Percentiles rank a stretch among this genome's conserved stretches.
phyloP scores from a whole-genome alignment of 1,284 basidiomycete genomes.

The Heimioporus punctisporus region DNA sequence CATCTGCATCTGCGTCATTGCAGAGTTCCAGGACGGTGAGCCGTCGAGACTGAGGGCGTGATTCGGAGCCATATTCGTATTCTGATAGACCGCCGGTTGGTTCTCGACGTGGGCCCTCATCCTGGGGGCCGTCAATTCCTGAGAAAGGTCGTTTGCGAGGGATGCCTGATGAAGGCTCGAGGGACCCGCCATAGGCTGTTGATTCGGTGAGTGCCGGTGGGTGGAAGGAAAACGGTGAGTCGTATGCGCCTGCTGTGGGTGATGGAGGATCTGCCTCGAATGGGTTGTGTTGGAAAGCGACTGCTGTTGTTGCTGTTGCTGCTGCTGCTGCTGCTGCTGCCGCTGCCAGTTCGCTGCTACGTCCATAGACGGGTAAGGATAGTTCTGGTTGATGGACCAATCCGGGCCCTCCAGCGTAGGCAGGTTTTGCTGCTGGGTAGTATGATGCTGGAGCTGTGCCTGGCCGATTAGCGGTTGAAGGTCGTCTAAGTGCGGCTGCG shows the following conservation, averaged over 20 bases:
- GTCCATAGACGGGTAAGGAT: constrained; percentile 43
- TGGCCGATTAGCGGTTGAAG: constrained; percentile 53
- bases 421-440: constrained; percentile 48
- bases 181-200: constrained; percentile 27
- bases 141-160: constrained; percentile 68
- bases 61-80: constrained; percentile 67
- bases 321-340: constrained; percentile 24
- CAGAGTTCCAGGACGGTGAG: constrained; percentile 86
- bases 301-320: no score
- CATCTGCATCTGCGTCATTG: constrained; percentile 57
- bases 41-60: constrained; percentile 72
- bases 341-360: constrained; percentile 34
- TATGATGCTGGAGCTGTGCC: constrained; percentile 66
- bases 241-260: constrained; percentile 35
- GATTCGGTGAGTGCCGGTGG: constrained; percentile 56
- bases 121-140: constrained; percentile 53
- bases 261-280: constrained; percentile 36
- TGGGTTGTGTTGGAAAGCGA: constrained; percentile 27
- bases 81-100: constrained; percentile 31
- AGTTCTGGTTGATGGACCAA: constrained; percentile 48
- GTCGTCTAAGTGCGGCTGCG: constrained; percentile 38
- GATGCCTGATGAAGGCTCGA: constrained; percentile 39
- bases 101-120: constrained; percentile 42
- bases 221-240: constrained; percentile 82
- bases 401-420: constrained; percentile 50